phyloP scores from a whole-genome alignment of 1,139 yeast genomes.

The Saccharomycopsis hybrid region DNA sequence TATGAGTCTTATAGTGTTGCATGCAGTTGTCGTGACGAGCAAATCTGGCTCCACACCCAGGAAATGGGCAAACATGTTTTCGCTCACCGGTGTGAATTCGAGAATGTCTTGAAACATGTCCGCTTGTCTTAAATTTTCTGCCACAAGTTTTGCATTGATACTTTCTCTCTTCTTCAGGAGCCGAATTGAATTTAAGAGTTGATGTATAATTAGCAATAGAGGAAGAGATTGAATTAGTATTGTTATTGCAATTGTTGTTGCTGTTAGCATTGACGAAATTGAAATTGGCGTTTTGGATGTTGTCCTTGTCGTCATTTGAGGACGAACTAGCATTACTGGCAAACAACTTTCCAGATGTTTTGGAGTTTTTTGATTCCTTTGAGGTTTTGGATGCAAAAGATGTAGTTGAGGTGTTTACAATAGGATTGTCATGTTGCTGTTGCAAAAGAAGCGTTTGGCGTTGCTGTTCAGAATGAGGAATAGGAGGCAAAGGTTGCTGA shows the following conservation, averaged over 20 bases:
- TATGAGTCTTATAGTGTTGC: constrained; percentile 83
- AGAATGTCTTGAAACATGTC: constrained; percentile 81
- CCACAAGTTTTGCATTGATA: constrained; percentile 63
- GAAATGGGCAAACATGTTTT: constrained; percentile 76
- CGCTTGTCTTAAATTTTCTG: constrained; percentile 77
- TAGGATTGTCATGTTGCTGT: not conserved
- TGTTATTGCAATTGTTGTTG: not conserved
- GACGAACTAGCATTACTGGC: no score
- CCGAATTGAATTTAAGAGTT: constrained; percentile 18
- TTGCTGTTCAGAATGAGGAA: constrained; percentile 14
- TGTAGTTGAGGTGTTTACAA: not conserved
- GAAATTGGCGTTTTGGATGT: no score
- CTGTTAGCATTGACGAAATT: no score
- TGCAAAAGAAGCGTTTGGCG: constrained; percentile 3
- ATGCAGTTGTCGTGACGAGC: constrained; percentile 92
- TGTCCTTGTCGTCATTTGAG: no score
- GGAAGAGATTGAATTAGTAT: constrained; percentile 5
- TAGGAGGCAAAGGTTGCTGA: constrained; percentile 10
- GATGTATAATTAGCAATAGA: constrained; percentile 20
- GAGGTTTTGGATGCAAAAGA: constrained; percentile 4
- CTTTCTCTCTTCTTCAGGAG: constrained; percentile 31
- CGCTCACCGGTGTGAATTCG: constrained; percentile 90
- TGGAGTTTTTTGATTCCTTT: not conserved
- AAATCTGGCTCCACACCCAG: constrained; percentile 77
- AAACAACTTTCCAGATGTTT: not conserved